These are phyloP conservation scores for Xylona heveae DNA, from an alignment of 495 filamentous ascomycete genomes.

Conservation along the genomic window DNA sequence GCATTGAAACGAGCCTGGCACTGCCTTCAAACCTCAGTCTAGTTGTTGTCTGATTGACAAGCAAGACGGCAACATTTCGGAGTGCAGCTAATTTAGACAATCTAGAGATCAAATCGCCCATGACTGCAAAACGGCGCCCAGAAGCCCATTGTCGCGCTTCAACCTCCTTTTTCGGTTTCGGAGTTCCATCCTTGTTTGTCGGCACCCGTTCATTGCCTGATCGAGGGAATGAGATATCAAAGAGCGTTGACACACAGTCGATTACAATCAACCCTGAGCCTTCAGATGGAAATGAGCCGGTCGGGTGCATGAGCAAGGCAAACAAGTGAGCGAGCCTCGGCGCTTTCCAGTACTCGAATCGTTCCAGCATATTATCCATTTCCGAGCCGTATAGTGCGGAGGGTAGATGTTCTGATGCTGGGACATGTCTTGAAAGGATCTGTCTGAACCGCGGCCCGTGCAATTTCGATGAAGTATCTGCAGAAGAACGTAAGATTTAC, in stretches of 20 bases:
- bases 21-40: constrained; percentile 35
- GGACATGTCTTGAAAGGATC: constrained; percentile 3
- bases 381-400: constrained; percentile 4
- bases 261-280: constrained; percentile 8
- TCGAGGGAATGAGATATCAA: constrained; percentile 4
- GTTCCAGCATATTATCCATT: constrained; percentile 10
- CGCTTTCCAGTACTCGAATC: constrained; percentile 16
- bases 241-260: constrained; percentile 6
- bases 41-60: constrained; percentile 51
- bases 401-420: constrained; percentile 3
- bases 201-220: neutral
- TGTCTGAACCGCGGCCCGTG: constrained; percentile 1
- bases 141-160: constrained; percentile 30
- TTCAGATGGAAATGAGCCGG: constrained; percentile 16
- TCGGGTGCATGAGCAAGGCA: constrained; percentile 43
- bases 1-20: constrained; percentile 48
- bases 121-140: constrained; percentile 37
- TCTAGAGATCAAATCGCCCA: constrained; percentile 29
- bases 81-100: constrained; percentile 50
- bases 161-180: constrained; percentile 15
- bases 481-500: too few species aligned
- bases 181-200: neutral
- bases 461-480: constrained; percentile 3
- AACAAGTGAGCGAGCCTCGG: constrained; percentile 56
- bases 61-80: constrained; percentile 40